Base-by-base conservation (phyloP, 805 yeast genomes). In the Kurtzmaniella fragi region DNA sequence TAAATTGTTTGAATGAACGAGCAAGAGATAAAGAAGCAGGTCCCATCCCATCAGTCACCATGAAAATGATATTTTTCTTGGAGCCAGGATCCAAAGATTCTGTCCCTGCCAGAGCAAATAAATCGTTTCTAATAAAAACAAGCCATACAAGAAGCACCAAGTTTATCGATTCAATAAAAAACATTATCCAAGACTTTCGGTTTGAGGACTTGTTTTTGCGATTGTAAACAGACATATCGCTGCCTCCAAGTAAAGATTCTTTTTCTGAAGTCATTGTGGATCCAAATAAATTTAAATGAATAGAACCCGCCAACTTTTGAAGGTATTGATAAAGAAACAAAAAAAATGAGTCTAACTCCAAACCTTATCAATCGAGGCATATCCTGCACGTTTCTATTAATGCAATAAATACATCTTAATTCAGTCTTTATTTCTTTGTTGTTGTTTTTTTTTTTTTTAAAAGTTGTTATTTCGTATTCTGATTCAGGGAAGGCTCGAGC, bases 11-110 rank as follows among this genome's bases (percentile, higher is more conserved):
- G 65, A 77, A 89, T 16, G 84, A 77, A 44, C 96, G 73, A 1
- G 96, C 80, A 57, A 88, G 62, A 2, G 93, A 82, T 42, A 88
- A 62, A 2, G 95, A 82, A 0, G 95, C 83, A 3, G 96, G 96
- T 0, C 96, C 96, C 83, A 88, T 87, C n/a, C 96, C 96, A 59
- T 88, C 96, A 3, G 95, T 82, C 26, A 88, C 95, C 77, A 88
- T 80, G 67, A 88, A 86, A 38, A 88, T 83, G 41, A 89, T 74
- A 52, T 88, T 88, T 53, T 78, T 81, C 68, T 84, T 85, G 42
- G 38, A 29, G n/a, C 12, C 10, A 4, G 50, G 27, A 46, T 53
- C 57, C 17, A 48, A 12, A 23, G 8, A 17, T 5, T 20, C 23
- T 1, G 17, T 15, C n/a, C 2, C 26, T 35, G 14, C 27, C 31